phyloP scores from a whole-genome alignment of 169 alveolate species.

The Babesia ovata region DNA sequence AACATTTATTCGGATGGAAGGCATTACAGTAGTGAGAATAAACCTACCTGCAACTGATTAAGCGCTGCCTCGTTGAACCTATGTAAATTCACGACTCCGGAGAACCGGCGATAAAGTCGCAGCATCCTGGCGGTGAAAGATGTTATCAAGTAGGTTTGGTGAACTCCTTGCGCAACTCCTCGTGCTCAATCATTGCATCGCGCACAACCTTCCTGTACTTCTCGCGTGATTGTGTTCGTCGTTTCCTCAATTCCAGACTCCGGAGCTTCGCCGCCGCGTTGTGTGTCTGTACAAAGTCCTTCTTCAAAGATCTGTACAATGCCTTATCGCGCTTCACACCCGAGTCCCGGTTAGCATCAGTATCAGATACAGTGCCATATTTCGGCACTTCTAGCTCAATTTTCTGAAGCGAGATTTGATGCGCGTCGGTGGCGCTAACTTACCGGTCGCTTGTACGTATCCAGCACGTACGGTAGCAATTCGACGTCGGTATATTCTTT shows the following conservation, averaged over 20 bases:
- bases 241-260: constrained; percentile 32
- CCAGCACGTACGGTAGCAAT: constrained; percentile 38
- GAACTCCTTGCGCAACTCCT: constrained; percentile 46
- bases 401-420: constrained; percentile 15
- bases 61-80: constrained; percentile 61
- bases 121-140: constrained; percentile 2
- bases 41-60: constrained; percentile 44
- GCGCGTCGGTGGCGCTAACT: constrained; percentile 5
- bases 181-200: constrained; percentile 66
- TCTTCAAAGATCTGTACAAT: constrained; percentile 49
- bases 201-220: constrained; percentile 53
- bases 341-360: neutral
- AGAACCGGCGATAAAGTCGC: constrained; percentile 22
- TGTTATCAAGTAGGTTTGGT: constrained; percentile 26
- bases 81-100: constrained; percentile 24
- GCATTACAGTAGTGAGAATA: neutral
- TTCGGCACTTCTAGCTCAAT: constrained; percentile 52
- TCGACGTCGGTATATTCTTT: constrained; percentile 12
- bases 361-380: neutral
- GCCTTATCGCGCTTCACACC: constrained; percentile 36
- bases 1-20: neutral
- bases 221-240: constrained; percentile 33
- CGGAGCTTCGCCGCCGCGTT: constrained; percentile 39
- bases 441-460: constrained; percentile 51
- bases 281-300: constrained; percentile 29